Evolutionary conservation across 306 rosid species (phyloP), one percentile per base, ranked within the genome.

Genomic region (Vigna hirtella): DNA sequence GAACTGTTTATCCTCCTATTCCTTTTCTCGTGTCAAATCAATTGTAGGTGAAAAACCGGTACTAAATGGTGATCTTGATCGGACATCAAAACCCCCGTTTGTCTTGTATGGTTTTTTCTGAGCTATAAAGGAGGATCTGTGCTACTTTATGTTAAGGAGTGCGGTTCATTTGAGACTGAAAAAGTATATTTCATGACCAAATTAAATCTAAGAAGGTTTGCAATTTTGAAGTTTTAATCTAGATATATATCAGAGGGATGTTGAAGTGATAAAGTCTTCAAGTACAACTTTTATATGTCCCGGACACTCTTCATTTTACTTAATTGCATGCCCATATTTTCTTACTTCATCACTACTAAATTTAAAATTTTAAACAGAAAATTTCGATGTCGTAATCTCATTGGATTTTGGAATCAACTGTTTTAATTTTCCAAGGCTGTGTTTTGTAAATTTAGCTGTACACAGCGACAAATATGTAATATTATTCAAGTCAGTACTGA

Each of bases 121-220:
- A 51, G 50, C 76, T 49, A 49, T 20, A 70, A 63, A 57, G 72
- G 64, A 24, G 75, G 73, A 82, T 71, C 74, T 42, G 38, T 82
- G 70, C 74, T 66, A 50, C 69, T 34, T 20, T 38, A 15, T 55
- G 53, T 73, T 73, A 57, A 53, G 57, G 70, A 73, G 63, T 59
- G 34, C 34, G 34, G 34, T 42, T 57, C 69, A 51, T 72, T 77
- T 66, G 53, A 57, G 66, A 67, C 48, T 16, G 72, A 49, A 43
- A 6, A 51, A 49, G 49, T 16, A 11, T 28, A 34, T 71, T 71
- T 59, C 53, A 32, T 7, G 42, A 55, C 43, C 47, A 43, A 50
- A 42, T 75, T 68, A 14, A 24, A 20, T 8, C 50, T 11, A 45
- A 45, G 50, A 45, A 57, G 73, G 64, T 63, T 63, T 50, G n/a